Conservation (phyloP, 1,139 yeast species). For the Sugiyamaella grinbergsii region DNA sequence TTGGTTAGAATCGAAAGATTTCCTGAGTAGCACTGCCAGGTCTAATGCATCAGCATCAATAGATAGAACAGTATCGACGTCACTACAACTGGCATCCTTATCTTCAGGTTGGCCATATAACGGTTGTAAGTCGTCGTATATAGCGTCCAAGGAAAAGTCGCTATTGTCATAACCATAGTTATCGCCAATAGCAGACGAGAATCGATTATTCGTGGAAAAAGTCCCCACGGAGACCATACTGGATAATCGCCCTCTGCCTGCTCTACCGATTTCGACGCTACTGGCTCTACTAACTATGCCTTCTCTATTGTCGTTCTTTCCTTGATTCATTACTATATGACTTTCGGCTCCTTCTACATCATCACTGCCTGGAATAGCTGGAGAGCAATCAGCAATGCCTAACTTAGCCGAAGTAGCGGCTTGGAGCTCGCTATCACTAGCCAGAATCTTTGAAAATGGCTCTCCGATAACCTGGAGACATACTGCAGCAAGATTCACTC, state of each 20-base stretch:
- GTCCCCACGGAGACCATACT: slow-evolving; percentile 11
- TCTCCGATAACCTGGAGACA: slow-evolving; percentile 13
- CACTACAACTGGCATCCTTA: not conserved
- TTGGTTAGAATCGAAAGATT: not conserved
- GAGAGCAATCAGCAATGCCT: too few relatives aligned
- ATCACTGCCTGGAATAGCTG: not conserved
- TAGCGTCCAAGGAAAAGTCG: slow-evolving; percentile 9
- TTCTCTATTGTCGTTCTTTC: not conserved
- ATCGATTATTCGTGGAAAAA: not conserved
- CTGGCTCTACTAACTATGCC: slow-evolving; percentile 12
- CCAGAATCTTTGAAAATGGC: slow-evolving; percentile 16
- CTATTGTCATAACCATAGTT: not conserved
- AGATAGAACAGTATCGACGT: slow-evolving; percentile 1
- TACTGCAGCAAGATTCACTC: not conserved
- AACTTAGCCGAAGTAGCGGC: not conserved
- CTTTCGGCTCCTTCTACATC: not conserved
- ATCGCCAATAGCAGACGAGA: not conserved
- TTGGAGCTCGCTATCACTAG: slow-evolving; percentile 9
- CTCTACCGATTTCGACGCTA: slow-evolving; percentile 23
- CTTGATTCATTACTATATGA: not conserved
- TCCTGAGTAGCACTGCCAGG: slow-evolving; percentile 9
- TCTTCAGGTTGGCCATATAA: not conserved
- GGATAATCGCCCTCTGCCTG: slow-evolving; percentile 17
- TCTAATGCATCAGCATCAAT: slow-evolving; percentile 17
- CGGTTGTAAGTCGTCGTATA: slow-evolving; percentile 1